A percentile compares a stretch with the other conserved stretches of the same genome.
These are phyloP conservation scores for Endoconidiophora laricicola DNA, from an alignment of 2,329 filamentous ascomycete species.

Conservation along the genomic window DNA sequence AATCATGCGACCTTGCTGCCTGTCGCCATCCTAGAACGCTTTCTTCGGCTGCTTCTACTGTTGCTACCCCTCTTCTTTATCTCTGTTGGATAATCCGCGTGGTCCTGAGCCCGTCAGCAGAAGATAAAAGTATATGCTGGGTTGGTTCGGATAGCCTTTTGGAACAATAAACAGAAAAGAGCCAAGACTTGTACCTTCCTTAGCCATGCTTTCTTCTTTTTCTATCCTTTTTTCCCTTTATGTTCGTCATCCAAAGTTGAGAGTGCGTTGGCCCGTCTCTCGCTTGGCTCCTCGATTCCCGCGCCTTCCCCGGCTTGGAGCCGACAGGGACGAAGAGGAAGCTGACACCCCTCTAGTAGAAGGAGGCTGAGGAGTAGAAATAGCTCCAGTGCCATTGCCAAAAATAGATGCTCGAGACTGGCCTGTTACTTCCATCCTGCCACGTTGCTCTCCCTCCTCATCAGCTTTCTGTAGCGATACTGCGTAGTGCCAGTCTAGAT, in stretches of 20 bases:
- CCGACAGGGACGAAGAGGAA: background rate
- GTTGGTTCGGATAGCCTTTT: no score
- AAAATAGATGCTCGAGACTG: background rate
- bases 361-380: background rate
- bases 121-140: no score
- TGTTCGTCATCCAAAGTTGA: constrained; percentile 37
- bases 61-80: no score
- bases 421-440: background rate
- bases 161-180: no score
- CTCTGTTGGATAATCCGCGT: no score
- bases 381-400: background rate
- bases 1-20: no score
- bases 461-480: constrained; percentile 59
- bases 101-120: no score
- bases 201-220: no score
- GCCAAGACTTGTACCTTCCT: no score
- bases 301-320: constrained; percentile 18
- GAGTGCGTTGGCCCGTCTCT: constrained; percentile 43
- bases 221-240: background rate
- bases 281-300: constrained; percentile 17
- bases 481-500: constrained; percentile 90
- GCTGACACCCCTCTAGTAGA: background rate
- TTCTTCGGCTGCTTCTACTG: no score
- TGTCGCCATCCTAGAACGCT: no score
- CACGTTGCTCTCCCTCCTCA: background rate